These are phyloP conservation scores for Chloromonas sp. DNA, from an alignment of 163 green algal species.

Conservation along the genomic window DNA sequence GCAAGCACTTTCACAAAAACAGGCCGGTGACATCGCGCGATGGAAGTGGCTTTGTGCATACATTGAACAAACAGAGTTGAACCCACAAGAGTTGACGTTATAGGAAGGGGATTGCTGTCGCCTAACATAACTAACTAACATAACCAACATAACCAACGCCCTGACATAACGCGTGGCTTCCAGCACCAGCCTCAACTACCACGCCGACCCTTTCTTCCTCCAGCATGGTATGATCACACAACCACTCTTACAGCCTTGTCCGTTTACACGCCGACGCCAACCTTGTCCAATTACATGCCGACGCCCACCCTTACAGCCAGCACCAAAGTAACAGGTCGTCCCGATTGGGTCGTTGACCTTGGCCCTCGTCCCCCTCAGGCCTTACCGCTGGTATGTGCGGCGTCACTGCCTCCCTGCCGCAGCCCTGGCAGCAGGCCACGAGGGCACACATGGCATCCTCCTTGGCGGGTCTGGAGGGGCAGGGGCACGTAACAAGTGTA, in stretches of 20 bases:
- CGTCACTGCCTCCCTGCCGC: slow-evolving; percentile 25
- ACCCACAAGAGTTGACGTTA: too few relatives aligned
- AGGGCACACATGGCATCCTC: slow-evolving; percentile 33
- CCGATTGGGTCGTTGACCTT: not conserved
- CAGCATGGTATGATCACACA: not conserved
- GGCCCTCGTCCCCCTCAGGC: not conserved
- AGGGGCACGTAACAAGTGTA: not conserved
- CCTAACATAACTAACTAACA: too few relatives aligned
- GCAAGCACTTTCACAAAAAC: not conserved
- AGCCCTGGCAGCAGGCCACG: slow-evolving; percentile 24
- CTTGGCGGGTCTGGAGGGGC: slow-evolving; percentile 36
- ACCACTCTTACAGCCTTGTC: not conserved
- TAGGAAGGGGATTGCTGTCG: too few relatives aligned
- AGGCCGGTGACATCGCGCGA: not conserved
- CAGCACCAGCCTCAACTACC: too few relatives aligned
- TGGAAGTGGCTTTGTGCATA: not conserved
- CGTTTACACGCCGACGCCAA: not conserved
- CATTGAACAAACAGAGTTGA: too few relatives aligned
- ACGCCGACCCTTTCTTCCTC: too few relatives aligned
- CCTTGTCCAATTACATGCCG: too few relatives aligned
- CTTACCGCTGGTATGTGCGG: slow-evolving; percentile 22
- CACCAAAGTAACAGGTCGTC: too few relatives aligned
- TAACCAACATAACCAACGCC: too few relatives aligned
- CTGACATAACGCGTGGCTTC: too few relatives aligned
- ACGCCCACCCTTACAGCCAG: too few relatives aligned